These are phyloP conservation scores for Megacollybia marginata DNA, from an alignment of 768 basidiomycete species.

Conservation along the genomic window DNA sequence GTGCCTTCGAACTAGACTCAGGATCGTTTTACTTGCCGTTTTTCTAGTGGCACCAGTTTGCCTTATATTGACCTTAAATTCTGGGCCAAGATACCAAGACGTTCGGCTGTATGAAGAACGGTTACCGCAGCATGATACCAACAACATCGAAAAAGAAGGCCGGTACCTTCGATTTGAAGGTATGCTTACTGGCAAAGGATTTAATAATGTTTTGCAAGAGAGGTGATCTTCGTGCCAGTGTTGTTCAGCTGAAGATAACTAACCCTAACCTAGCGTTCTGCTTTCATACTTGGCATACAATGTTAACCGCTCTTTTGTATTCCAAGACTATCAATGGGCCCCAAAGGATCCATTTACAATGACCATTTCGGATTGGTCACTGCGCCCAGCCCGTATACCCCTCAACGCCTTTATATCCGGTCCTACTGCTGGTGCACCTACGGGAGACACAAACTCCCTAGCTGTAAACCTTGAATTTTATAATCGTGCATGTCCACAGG, in stretches of 20 bases:
- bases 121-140: neutral
- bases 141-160: neutral
- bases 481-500: neutral
- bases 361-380: conserved; percentile 44
- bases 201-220: neutral
- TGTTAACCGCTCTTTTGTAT: conserved; percentile 49
- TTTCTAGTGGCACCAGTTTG: too few species aligned
- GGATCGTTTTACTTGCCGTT: too few species aligned
- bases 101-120: neutral
- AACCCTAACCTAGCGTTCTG: conserved; percentile 27
- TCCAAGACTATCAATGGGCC: conserved; percentile 59
- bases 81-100: neutral
- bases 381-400: conserved; percentile 46
- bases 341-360: conserved; percentile 40
- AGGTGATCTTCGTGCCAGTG: neutral
- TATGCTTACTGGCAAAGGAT: neutral
- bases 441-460: conserved; percentile 13
- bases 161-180: neutral
- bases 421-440: conserved; percentile 43
- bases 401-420: conserved; percentile 54
- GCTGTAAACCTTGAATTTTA: conserved; percentile 1
- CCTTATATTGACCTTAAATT: too few species aligned
- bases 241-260: neutral
- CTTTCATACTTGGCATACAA: conserved; percentile 45
- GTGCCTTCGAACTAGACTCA: too few species aligned